Percentiles rank a stretch among this genome's conserved stretches.
These are phyloP conservation scores for Echites panduratus DNA, from an alignment of 257 asterid species.

Conservation along the genomic window DNA sequence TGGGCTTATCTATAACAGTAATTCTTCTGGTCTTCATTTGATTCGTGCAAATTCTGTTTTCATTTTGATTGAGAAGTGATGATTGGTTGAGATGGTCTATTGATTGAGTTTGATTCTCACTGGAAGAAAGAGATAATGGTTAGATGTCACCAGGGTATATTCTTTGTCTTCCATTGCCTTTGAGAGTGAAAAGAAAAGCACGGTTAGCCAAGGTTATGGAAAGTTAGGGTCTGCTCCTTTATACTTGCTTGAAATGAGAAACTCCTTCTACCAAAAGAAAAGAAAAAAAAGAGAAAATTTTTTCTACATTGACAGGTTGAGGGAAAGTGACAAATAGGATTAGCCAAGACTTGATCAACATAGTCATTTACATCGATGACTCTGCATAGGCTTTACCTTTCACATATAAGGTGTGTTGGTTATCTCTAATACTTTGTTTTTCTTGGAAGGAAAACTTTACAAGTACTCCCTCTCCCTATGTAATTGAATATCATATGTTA, in stretches of 20 bases:
- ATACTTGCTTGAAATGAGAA: background rate
- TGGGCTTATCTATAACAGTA: background rate
- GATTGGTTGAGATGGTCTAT: background rate
- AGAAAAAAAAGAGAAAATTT: background rate
- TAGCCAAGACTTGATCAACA: background rate
- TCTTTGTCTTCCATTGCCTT: background rate
- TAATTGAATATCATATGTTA: too few relatives aligned
- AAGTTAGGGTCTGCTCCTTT: slow-evolving; percentile 2
- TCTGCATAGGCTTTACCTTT: background rate
- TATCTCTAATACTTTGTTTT: background rate
- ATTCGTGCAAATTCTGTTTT: background rate
- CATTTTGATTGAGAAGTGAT: background rate
- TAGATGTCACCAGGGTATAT: background rate
- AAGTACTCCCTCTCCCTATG: too few relatives aligned
- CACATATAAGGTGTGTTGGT: background rate
- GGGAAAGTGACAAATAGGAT: background rate
- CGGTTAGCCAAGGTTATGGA: background rate
- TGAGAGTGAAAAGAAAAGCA: background rate
- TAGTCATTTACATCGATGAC: background rate
- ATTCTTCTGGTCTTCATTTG: background rate
- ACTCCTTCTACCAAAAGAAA: background rate
- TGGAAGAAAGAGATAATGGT: background rate
- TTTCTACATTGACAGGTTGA: background rate
- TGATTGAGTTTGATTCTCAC: background rate
- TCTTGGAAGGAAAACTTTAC: too few relatives aligned